Evolutionary conservation across 257 asterid genomes (phyloP).

Genomic region (Solanum appendiculatum): DNA sequence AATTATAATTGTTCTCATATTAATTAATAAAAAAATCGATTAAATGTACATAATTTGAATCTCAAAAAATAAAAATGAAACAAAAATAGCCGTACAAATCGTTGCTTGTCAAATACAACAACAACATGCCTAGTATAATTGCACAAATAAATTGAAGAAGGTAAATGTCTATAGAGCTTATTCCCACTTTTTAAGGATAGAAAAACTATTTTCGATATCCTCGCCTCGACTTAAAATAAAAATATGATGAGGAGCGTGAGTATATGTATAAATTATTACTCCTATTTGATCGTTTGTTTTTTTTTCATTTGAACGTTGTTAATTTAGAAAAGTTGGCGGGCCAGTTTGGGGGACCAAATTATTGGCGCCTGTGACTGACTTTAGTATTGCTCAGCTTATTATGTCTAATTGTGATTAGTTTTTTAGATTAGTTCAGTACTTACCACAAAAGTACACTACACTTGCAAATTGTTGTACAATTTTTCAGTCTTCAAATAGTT

Average conservation of each 20-base stretch:
- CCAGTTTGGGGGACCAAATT: not conserved
- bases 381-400: not conserved
- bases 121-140: too few species aligned
- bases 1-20: not conserved
- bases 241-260: not conserved
- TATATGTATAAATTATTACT: not conserved
- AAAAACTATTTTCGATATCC: too few species aligned
- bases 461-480: not conserved
- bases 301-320: not conserved
- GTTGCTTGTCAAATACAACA: not conserved
- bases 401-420: not conserved
- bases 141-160: not conserved
- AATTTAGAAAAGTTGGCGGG: not conserved
- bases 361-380: not conserved
- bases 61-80: too few species aligned
- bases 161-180: too few species aligned
- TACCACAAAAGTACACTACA: not conserved
- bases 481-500: not conserved
- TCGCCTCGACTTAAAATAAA: not conserved
- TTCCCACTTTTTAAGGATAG: accelerated
- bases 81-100: accelerated
- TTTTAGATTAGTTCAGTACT: not conserved
- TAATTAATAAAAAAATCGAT: too few species aligned
- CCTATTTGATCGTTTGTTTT: not conserved
- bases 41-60: too few species aligned